Evolutionary conservation across 164 flowering plant species (phyloP).

Genomic region (Cinnamomum micranthum): DNA sequence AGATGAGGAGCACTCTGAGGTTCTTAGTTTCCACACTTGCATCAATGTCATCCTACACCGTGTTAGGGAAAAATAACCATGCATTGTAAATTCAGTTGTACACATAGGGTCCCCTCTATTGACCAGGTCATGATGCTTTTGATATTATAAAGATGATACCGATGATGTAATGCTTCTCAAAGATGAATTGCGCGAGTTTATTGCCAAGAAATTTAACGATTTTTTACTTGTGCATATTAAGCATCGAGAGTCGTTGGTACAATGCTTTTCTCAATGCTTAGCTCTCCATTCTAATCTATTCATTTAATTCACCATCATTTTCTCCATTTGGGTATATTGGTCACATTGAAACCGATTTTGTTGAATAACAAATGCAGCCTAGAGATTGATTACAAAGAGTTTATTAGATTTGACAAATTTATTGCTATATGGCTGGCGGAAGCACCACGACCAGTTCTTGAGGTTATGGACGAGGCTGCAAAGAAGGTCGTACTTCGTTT

Average conservation of each 20-base stretch:
- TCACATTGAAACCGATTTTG: conserved; percentile 15
- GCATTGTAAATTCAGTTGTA: not conserved
- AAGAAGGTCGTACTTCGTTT: conserved; percentile 66
- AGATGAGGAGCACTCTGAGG: conserved; percentile 76
- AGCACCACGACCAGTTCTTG: too few species aligned
- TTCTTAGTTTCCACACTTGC: conserved; percentile 8
- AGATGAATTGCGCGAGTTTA: conserved; percentile 91
- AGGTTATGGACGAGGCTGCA: too few species aligned
- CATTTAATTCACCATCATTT: not conserved
- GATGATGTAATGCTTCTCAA: conserved; percentile 89
- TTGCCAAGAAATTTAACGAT: conserved; percentile 84
- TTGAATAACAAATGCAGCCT: conserved; percentile 92
- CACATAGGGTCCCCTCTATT: not conserved
- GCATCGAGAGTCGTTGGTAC: conserved; percentile 62
- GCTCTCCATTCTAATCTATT: too few species aligned
- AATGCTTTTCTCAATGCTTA: conserved; percentile 2
- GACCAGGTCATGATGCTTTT: not conserved
- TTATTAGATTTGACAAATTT: conserved; percentile 60
- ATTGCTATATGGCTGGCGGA: too few species aligned
- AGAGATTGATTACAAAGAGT: conserved; percentile 93
- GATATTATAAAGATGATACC: conserved; percentile 72
- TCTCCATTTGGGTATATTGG: not conserved
- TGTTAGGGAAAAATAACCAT: not conserved
- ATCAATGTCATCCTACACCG: not conserved
- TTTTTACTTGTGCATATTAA: conserved; percentile 45